Percentiles rank a stretch among this genome's conserved stretches.
Conservation (phyloP, 1,284 basidiomycete species). For the Ceratobasidium sp. region DNA sequence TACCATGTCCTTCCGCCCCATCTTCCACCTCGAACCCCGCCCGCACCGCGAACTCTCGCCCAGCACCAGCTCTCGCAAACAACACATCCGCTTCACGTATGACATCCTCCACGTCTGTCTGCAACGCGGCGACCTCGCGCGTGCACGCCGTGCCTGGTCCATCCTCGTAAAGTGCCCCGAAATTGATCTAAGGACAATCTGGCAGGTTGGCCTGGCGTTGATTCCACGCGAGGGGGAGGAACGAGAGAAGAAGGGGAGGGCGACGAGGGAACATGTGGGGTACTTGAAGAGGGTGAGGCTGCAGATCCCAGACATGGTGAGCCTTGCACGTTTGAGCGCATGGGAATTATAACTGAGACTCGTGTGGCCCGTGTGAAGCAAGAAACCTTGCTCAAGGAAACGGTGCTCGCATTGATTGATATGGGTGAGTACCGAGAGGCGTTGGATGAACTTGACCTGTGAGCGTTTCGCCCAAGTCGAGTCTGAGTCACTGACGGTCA, state of each 20-base stretch:
- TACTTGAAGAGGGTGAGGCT: conserved; percentile 76
- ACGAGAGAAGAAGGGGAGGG: conserved; percentile 40
- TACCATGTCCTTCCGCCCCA: conserved; percentile 35
- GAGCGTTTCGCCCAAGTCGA: conserved; percentile 52
- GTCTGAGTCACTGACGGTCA: neutral
- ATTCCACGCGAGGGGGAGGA: conserved; percentile 58
- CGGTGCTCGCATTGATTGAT: conserved; percentile 73
- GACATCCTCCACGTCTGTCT: conserved; percentile 80
- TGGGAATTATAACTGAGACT: conserved; percentile 1
- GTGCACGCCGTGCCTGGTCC: conserved; percentile 80
- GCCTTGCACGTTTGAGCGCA: conserved; percentile 49
- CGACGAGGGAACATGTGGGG: conserved; percentile 57
- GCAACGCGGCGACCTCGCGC: conserved; percentile 70
- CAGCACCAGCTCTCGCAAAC: conserved; percentile 60
- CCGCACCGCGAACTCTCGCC: conserved; percentile 32
- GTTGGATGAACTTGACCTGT: conserved; percentile 87
- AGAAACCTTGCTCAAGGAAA: conserved; percentile 77
- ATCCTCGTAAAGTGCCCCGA: conserved; percentile 87
- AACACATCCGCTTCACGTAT: conserved; percentile 76
- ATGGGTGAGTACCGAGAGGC: conserved; percentile 71
- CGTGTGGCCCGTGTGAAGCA: conserved; percentile 60
- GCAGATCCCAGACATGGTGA: conserved; percentile 70
- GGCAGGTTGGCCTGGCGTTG: conserved; percentile 75
- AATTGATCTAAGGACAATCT: conserved; percentile 78
- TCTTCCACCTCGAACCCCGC: conserved; percentile 35